Conservation (phyloP, 2,329 filamentous ascomycete species). For the Fusarium sarcochroum region DNA sequence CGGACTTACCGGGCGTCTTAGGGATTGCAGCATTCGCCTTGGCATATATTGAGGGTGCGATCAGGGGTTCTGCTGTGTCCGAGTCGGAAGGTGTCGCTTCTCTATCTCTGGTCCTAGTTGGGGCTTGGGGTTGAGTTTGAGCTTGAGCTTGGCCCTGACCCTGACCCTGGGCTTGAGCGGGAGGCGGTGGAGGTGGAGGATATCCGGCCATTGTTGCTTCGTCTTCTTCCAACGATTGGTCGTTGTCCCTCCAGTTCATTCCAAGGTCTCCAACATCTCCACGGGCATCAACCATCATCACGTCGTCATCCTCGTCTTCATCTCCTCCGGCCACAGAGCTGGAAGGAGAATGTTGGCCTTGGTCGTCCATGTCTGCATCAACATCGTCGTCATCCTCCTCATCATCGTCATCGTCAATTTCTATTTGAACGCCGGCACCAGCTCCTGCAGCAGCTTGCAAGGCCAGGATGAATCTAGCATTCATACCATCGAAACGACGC, state of each 20-base stretch:
- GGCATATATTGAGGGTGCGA: conserved; percentile 71
- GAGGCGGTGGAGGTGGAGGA: conserved; percentile 74
- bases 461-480: conserved; percentile 56
- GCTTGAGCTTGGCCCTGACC: conserved; percentile 56
- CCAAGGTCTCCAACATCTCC: conserved; percentile 62
- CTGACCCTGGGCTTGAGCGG: conserved; percentile 60
- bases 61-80: conserved; percentile 75
- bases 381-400: conserved; percentile 55
- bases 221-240: conserved; percentile 79
- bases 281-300: conserved; percentile 70
- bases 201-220: conserved; percentile 86
- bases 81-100: conserved; percentile 80
- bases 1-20: conserved; percentile 78
- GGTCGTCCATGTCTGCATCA: conserved; percentile 60
- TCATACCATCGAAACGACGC: conserved; percentile 51
- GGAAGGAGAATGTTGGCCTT: conserved; percentile 53
- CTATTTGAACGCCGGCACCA: conserved; percentile 49
- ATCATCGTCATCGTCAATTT: conserved; percentile 49
- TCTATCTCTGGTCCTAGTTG: conserved; percentile 63
- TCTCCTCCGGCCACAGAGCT: conserved; percentile 57
- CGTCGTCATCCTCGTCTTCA: conserved; percentile 67
- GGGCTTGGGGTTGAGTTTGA: conserved; percentile 58
- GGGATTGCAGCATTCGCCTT: conserved; percentile 82
- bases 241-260: conserved; percentile 67
- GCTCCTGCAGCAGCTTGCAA: conserved; percentile 53